These are phyloP conservation scores for Yamadazyma buinensis DNA, from an alignment of 1,139 yeast species.

Conservation along the genomic window DNA sequence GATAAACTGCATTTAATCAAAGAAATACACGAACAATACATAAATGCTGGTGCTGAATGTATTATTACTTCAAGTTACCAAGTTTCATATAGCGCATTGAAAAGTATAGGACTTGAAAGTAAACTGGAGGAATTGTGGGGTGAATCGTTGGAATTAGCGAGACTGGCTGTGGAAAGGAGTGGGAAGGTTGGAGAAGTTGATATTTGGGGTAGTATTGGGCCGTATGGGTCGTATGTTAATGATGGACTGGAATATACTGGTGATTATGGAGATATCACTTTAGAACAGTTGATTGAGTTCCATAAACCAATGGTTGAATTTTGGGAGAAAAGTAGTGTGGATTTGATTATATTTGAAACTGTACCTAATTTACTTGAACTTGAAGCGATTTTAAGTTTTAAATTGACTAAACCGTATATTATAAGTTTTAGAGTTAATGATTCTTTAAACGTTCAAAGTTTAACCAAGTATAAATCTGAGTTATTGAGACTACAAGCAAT, in stretches of 20 bases:
- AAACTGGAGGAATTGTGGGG: slow-evolving; percentile 25
- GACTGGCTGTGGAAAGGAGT: slow-evolving; percentile 18
- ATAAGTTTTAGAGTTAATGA: slow-evolving; percentile 27
- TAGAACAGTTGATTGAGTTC: slow-evolving; percentile 34
- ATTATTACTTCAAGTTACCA: slow-evolving; percentile 64
- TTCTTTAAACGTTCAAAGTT: not conserved
- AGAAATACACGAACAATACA: slow-evolving; percentile 49
- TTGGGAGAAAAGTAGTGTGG: slow-evolving; percentile 38
- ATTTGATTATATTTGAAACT: slow-evolving; percentile 61
- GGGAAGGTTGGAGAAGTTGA: slow-evolving; percentile 29
- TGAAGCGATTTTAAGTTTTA: slow-evolving; percentile 22
- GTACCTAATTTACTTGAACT: slow-evolving; percentile 56
- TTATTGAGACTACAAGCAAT: slow-evolving; percentile 18
- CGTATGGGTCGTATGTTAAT: slow-evolving; percentile 64
- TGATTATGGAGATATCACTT: slow-evolving; percentile 33
- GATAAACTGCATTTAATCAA: slow-evolving; percentile 45
- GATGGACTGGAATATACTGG: slow-evolving; percentile 73
- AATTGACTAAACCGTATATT: slow-evolving; percentile 24
- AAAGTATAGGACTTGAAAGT: slow-evolving; percentile 16
- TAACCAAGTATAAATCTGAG: not conserved
- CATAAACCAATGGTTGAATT: slow-evolving; percentile 47
- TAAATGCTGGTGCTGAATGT: slow-evolving; percentile 53
- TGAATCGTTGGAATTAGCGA: slow-evolving; percentile 27
- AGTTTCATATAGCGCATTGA: slow-evolving; percentile 38
- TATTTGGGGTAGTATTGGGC: slow-evolving; percentile 57